Evolutionary conservation across 2,329 filamentous ascomycete species (phyloP).

Genomic region (Fusarium sp.): DNA sequence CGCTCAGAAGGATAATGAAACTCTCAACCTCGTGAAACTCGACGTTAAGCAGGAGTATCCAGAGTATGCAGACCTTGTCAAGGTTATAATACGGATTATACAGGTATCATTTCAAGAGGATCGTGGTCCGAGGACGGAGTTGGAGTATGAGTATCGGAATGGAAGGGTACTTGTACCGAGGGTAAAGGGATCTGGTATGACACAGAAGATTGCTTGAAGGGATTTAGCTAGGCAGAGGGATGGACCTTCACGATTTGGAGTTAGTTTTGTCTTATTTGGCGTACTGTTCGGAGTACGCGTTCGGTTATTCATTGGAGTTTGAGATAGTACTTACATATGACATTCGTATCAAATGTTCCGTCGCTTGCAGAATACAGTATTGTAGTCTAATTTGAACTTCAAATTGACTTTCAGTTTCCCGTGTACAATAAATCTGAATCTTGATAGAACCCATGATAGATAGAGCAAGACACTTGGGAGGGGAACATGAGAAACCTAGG

Average conservation of each 20-base stretch:
- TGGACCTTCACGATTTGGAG: background rate
- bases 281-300: background rate
- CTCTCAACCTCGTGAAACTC: background rate
- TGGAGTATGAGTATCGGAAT: slow-evolving; percentile 21
- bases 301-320: background rate
- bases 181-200: background rate
- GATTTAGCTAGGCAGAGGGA: rapidly evolving
- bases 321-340: background rate
- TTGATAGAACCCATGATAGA: no score
- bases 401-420: background rate
- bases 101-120: slow-evolving; percentile 10
- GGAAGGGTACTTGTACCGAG: background rate
- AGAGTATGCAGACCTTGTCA: background rate
- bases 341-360: rapidly evolving
- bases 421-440: no score
- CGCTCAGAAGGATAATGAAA: background rate
- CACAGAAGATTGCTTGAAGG: background rate
- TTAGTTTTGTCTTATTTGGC: background rate
- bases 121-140: background rate
- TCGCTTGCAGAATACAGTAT: no score
- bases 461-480: background rate
- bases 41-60: background rate
- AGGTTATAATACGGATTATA: slow-evolving; percentile 1
- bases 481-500: background rate
- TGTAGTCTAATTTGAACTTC: rapidly evolving